Evolutionary conservation across 495 filamentous ascomycete genomes (phyloP).

Genomic region (Bacidia gigantensis): DNA sequence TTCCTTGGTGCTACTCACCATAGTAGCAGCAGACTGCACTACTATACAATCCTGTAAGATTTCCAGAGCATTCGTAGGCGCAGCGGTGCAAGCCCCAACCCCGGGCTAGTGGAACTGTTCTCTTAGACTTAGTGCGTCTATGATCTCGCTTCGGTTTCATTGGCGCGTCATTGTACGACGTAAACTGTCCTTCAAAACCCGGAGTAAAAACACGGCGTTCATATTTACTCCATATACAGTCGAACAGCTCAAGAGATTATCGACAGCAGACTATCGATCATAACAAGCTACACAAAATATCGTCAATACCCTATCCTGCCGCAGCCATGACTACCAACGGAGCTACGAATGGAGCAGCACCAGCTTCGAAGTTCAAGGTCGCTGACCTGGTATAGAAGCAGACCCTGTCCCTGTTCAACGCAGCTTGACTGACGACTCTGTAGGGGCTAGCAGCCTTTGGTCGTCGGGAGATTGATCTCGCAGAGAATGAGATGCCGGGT

Average conservation of each 20-base stretch:
- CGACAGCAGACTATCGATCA: slow-evolving; percentile 6
- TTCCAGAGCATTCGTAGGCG: no score
- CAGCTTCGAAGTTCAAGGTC: slow-evolving; percentile 92
- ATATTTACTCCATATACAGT: not conserved
- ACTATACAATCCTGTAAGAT: no score
- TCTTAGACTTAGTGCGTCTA: no score
- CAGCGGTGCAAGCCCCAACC: no score
- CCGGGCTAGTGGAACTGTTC: no score
- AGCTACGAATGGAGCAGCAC: slow-evolving; percentile 51
- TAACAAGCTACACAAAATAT: no score
- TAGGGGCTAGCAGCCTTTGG: slow-evolving; percentile 90
- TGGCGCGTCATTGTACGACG: not conserved
- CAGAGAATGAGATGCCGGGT: slow-evolving; percentile 97
- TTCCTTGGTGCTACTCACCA: no score
- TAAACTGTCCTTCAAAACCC: not conserved
- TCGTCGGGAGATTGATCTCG: slow-evolving; percentile 96
- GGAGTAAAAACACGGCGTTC: not conserved
- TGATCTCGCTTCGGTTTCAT: not conserved
- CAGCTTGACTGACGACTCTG: slow-evolving; percentile 16
- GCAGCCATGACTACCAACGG: not conserved
- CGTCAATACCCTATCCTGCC: no score
- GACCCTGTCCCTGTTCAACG: not conserved
- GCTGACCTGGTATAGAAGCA: slow-evolving; percentile 74
- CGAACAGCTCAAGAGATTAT: not conserved
- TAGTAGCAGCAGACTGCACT: no score